phyloP scores from a whole-genome alignment of 176 grass and related monocot genomes.

The Oryza meridionalis region DNA sequence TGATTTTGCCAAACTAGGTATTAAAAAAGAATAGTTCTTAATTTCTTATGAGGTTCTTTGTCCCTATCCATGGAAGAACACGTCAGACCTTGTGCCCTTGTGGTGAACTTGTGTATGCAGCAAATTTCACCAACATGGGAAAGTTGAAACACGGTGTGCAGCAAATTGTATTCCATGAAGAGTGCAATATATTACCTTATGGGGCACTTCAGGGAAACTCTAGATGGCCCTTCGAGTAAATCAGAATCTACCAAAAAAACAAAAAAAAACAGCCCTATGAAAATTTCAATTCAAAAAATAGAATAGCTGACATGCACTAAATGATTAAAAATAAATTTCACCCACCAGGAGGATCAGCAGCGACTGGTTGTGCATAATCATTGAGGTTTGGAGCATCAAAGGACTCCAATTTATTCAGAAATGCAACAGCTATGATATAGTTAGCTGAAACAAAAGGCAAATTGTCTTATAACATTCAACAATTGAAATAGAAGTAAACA shows the following conservation, averaged over 20 bases:
- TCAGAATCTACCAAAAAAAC: slow-evolving; percentile 71
- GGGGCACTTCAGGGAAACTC: slow-evolving; percentile 90
- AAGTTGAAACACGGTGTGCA: slow-evolving; percentile 15
- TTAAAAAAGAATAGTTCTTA: slow-evolving; percentile 8
- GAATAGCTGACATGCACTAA: background rate
- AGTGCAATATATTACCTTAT: slow-evolving; percentile 76
- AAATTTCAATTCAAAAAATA: background rate
- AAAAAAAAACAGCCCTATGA: slow-evolving; percentile 9
- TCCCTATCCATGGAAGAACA: slow-evolving; percentile 7
- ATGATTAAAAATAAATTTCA: slow-evolving; percentile 9
- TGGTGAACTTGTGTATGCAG: background rate
- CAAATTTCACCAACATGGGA: slow-evolving; percentile 19
- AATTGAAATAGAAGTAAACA: slow-evolving; percentile 26
- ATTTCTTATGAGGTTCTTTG: background rate
- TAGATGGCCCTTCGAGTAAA: slow-evolving; percentile 89
- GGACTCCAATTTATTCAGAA: slow-evolving; percentile 50
- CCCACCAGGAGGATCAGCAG: slow-evolving; percentile 66
- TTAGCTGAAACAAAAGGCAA: slow-evolving; percentile 62
- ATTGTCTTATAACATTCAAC: background rate
- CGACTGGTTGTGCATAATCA: slow-evolving; percentile 58
- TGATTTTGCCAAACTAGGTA: slow-evolving; percentile 14
- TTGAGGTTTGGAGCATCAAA: slow-evolving; percentile 52
- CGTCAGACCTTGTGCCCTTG: background rate
- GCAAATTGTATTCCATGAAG: slow-evolving; percentile 15
- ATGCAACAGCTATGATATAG: slow-evolving; percentile 83